phyloP scores from a whole-genome alignment of 2,329 filamentous ascomycete species.

The Penicillium sclerotigenum region DNA sequence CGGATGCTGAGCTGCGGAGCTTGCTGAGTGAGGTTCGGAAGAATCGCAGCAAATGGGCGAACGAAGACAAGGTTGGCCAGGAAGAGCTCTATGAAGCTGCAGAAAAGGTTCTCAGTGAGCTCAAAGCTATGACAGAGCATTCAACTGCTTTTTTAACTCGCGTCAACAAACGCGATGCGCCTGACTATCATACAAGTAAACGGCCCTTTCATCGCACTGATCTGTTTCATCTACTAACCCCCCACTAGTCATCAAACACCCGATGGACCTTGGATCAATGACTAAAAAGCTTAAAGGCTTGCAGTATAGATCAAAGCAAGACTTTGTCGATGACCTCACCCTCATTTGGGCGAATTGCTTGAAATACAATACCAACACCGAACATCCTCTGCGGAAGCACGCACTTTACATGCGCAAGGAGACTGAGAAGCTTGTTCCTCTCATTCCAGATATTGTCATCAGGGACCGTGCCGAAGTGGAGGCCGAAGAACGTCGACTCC shows the following conservation, averaged over 20 bases:
- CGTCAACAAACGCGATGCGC: conserved; percentile 95
- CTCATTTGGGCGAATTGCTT: conserved; percentile 97
- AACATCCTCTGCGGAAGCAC: conserved; percentile 84
- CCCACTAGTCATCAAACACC: conserved; percentile 79
- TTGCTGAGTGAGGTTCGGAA: conserved; percentile 97
- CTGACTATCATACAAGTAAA: conserved; percentile 89
- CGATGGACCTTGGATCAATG: conserved; percentile 97
- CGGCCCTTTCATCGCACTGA: neutral
- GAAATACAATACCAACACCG: conserved; percentile 87
- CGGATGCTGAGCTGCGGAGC: conserved; percentile 85
- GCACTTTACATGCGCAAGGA: conserved; percentile 96
- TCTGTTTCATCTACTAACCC: conserved; percentile 19
- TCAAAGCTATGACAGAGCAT: conserved; percentile 96
- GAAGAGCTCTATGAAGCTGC: conserved; percentile 96
- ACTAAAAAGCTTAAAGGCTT: conserved; percentile 90
- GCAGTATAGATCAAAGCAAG: conserved; percentile 81
- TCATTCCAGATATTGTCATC: conserved; percentile 91
- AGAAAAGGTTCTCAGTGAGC: conserved; percentile 93
- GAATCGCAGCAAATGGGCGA: conserved; percentile 98
- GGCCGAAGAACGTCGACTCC: conserved; percentile 75
- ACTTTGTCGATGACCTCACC: conserved; percentile 90
- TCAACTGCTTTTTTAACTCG: conserved; percentile 91
- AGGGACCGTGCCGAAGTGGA: conserved; percentile 92
- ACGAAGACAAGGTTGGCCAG: conserved; percentile 93
- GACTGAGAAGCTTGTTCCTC: conserved; percentile 89